These are phyloP conservation scores for Cystobasidium slooffiae DNA, from an alignment of 1,284 basidiomycete species.

Conservation along the genomic window DNA sequence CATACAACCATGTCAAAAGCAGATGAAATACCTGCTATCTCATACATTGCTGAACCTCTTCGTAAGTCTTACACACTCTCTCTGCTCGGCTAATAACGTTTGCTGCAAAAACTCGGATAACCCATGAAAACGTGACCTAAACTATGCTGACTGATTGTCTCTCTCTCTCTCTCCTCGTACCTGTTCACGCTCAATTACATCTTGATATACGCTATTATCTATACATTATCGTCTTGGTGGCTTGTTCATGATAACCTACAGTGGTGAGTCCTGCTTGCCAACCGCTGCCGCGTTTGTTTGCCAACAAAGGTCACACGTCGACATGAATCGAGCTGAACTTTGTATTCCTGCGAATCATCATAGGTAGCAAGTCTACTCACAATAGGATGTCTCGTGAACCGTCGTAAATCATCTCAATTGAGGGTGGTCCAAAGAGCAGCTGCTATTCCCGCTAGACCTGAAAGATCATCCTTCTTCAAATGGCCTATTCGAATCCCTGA, in stretches of 20 bases:
- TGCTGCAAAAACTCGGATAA: too few species aligned
- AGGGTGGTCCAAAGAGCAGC: slow-evolving; percentile 8
- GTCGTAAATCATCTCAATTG: slow-evolving; percentile 22
- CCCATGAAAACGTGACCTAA: neutral
- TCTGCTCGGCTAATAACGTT: neutral
- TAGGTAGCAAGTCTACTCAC: slow-evolving; percentile 29
- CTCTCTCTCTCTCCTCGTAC: neutral
- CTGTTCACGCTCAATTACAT: neutral
- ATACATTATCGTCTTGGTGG: neutral
- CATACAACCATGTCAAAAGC: slow-evolving; percentile 25
- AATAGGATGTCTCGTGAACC: slow-evolving; percentile 24
- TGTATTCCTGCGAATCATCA: neutral
- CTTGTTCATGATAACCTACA: neutral
- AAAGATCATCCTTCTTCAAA: slow-evolving; percentile 14
- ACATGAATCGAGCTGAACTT: neutral
- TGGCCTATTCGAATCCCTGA: slow-evolving; percentile 19
- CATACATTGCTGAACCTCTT: slow-evolving; percentile 30
- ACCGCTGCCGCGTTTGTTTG: too few species aligned
- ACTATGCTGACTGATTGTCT: neutral
- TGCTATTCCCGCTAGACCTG: slow-evolving; percentile 11
- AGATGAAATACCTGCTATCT: slow-evolving; percentile 35
- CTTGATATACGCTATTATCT: neutral
- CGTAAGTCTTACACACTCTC: neutral
- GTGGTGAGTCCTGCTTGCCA: neutral
- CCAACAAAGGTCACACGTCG: too few species aligned